Evolutionary conservation across 2,329 filamentous ascomycete genomes (phyloP).

Genomic region (Trichoderma atroviride): DNA sequence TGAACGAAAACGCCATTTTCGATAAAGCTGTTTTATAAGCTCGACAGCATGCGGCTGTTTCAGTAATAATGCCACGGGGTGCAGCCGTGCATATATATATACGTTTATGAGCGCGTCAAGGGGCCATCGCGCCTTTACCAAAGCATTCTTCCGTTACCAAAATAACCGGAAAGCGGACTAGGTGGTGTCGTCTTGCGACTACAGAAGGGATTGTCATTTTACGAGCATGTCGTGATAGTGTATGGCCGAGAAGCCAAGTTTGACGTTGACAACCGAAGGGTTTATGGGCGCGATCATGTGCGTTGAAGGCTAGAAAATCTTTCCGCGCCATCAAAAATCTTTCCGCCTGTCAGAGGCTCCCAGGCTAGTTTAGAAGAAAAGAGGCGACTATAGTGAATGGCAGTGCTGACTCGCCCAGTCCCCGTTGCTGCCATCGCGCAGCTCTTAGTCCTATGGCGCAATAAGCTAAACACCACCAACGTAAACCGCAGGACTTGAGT

Average conservation of each 20-base stretch:
- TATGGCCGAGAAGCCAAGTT: neutral
- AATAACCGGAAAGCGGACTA: neutral
- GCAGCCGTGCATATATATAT: neutral
- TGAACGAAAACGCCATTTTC: neutral
- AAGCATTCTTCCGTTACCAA: neutral
- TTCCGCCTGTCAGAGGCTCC: slow-evolving; percentile 5
- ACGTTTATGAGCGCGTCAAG: neutral
- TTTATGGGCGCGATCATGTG: neutral
- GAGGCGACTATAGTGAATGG: neutral
- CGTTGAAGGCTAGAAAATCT: slow-evolving; percentile 7
- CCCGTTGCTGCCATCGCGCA: neutral
- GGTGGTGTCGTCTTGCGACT: neutral
- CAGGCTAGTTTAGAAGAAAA: slow-evolving; percentile 1
- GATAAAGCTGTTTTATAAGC: neutral
- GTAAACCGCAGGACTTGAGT: neutral
- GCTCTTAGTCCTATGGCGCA: slow-evolving; percentile 14
- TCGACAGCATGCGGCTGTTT: neutral
- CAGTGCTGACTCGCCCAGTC: neutral
- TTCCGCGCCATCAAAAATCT: slow-evolving; percentile 15
- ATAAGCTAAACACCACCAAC: slow-evolving; percentile 1
- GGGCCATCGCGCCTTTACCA: slow-evolving; percentile 5
- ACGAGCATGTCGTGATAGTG: neutral
- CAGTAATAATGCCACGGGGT: neutral
- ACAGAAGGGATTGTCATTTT: neutral
- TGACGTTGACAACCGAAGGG: neutral